Evolutionary conservation across 1,139 yeast species (phyloP).

Genomic region (Arxiozyma slooffiae): DNA sequence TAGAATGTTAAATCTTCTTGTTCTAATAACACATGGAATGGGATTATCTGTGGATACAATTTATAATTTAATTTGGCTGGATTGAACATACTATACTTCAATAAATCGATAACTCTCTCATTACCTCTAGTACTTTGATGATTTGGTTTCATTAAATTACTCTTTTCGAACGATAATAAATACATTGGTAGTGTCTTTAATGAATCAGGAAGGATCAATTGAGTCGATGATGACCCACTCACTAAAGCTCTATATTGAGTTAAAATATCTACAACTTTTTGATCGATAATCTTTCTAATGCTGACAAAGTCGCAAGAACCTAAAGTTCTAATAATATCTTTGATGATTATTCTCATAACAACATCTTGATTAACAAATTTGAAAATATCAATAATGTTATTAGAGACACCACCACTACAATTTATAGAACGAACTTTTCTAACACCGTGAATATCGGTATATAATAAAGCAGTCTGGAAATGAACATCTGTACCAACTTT

Average conservation of each 20-base stretch:
- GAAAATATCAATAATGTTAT: conserved; percentile 62
- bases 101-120: conserved; percentile 50
- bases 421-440: conserved; percentile 82
- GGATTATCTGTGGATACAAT: conserved; percentile 74
- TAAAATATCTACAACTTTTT: conserved; percentile 60
- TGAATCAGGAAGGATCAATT: conserved; percentile 74
- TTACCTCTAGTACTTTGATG: conserved; percentile 42
- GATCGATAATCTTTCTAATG: conserved; percentile 53
- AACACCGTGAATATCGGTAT: conserved; percentile 66
- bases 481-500: conserved; percentile 69
- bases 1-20: conserved; percentile 45
- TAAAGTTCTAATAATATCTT: conserved; percentile 56
- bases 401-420: conserved; percentile 70
- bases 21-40: conserved; percentile 51
- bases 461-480: conserved; percentile 83
- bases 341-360: conserved; percentile 57
- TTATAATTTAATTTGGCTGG: conserved; percentile 52
- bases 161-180: conserved; percentile 59
- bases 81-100: conserved; percentile 46
- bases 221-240: conserved; percentile 42
- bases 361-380: conserved; percentile 82
- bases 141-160: conserved; percentile 50
- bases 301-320: conserved; percentile 54
- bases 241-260: conserved; percentile 63
- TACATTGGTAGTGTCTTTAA: conserved; percentile 63